These are phyloP conservation scores for Sordariomycetes sp. DNA, from an alignment of 2,329 filamentous ascomycete species.

Conservation along the genomic window DNA sequence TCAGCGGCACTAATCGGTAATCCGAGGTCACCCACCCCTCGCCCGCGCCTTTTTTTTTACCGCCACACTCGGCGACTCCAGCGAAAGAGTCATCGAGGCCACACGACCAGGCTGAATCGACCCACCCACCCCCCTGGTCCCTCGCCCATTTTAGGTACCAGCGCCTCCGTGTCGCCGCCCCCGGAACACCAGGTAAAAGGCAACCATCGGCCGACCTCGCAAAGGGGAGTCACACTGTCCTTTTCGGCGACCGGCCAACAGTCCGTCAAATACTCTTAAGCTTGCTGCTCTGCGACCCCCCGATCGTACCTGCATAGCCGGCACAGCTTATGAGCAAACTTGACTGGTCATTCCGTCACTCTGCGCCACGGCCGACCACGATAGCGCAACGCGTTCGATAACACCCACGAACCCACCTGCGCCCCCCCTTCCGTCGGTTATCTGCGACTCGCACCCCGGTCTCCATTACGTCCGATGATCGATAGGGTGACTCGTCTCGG, in stretches of 20 bases:
- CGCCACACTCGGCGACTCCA: background rate
- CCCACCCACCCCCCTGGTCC: background rate
- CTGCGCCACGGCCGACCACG: background rate
- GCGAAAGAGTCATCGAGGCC: slow-evolving; percentile 5
- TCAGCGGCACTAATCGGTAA: slow-evolving; percentile 1
- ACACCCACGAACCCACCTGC: background rate
- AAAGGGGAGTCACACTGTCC: slow-evolving; percentile 4
- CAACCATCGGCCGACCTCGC: slow-evolving; percentile 5
- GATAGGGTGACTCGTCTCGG: background rate
- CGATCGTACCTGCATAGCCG: slow-evolving; percentile 5
- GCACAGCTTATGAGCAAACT: background rate
- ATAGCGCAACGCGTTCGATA: slow-evolving; percentile 1
- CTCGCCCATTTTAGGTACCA: slow-evolving; percentile 2
- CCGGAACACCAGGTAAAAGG: slow-evolving; percentile 2
- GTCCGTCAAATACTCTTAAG: background rate
- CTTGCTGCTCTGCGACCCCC: slow-evolving; percentile 1
- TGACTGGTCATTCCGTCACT: background rate
- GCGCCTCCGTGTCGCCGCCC: background rate
- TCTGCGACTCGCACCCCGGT: background rate
- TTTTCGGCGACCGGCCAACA: background rate
- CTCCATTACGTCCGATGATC: background rate
- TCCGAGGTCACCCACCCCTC: slow-evolving; percentile 4
- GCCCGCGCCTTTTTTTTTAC: slow-evolving; percentile 1
- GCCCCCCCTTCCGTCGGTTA: background rate
- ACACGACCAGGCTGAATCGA: slow-evolving; percentile 5